Percentiles rank a stretch among this genome's conserved stretches.
Conservation (phyloP, 116 monocot species). For the Zostera marina region DNA sequence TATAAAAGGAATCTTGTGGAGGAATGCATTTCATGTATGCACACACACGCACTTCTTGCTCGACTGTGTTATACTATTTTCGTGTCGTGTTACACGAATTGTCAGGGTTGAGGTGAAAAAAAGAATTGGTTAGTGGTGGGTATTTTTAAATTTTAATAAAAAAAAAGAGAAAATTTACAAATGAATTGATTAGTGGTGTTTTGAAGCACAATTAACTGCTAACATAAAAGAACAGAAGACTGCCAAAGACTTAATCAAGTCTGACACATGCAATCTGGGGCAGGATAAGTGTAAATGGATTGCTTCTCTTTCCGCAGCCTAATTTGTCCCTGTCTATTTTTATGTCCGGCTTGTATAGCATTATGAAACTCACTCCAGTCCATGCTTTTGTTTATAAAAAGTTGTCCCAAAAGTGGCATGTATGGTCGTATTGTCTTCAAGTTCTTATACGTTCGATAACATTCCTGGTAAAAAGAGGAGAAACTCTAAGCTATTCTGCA, state of each 20-base stretch:
- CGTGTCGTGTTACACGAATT: too few species aligned
- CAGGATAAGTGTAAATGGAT: slow-evolving; percentile 91
- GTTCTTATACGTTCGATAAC: slow-evolving; percentile 56
- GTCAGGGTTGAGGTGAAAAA: too few species aligned
- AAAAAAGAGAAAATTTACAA: too few species aligned
- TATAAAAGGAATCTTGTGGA: not conserved
- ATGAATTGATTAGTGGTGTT: too few species aligned
- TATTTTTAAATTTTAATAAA: too few species aligned
- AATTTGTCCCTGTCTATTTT: slow-evolving; percentile 52
- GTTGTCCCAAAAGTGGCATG: slow-evolving; percentile 63
- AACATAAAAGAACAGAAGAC: too few species aligned
- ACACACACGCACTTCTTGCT: too few species aligned
- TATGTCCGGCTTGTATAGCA: slow-evolving; percentile 47
- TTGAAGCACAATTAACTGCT: too few species aligned
- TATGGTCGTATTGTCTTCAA: slow-evolving; percentile 70
- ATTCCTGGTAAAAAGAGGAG: slow-evolving; percentile 21
- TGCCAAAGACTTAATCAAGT: slow-evolving; percentile 1
- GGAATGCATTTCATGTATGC: not conserved
- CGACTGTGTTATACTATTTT: too few species aligned
- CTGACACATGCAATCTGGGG: slow-evolving; percentile 84
- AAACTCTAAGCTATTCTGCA: not conserved
- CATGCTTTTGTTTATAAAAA: slow-evolving; percentile 76
- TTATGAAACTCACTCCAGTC: slow-evolving; percentile 54
- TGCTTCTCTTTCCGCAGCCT: slow-evolving; percentile 62
- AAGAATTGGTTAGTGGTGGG: too few species aligned